Evolutionary conservation across 108 stramenopile species (phyloP), one percentile per base, ranked within the genome.

Genomic region (Skeletonema menzelii): DNA sequence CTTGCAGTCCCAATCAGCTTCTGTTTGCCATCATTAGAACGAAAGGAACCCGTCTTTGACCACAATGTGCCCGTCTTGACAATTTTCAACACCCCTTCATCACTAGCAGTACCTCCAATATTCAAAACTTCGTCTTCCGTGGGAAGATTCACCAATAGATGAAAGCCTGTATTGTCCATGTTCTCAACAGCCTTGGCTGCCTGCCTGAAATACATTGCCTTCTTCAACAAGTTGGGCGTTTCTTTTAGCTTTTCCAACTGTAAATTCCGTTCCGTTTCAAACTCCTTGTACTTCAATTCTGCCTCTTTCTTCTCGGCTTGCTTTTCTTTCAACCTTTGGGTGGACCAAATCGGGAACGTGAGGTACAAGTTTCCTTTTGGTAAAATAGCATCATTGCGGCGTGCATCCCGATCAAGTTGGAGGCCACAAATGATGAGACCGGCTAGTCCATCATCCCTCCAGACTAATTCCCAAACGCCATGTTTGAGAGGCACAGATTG

Each of bases 301-400:
- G 68, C 63, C 27, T 63, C 27, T 2, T 26, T 14, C 35, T 82
- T 81, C 14, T 64, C 26, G 0, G 27, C 32, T 64, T 77, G 80
- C 15, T 34, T 28, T 17, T 77, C 69, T 49, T 44, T 22, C 2
- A 84, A 67, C 12, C 66, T 76, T 4, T 81, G 61, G 4, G 13
- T 31, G 0, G 80, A 70, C 76, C 78, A 84, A 7, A 84, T 65
- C 0, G 79, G 76, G 27, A 81, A 79, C 4, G 75, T 72, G 14
- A 77, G 56, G 42, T 80, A 84, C 22, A 80, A 28, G 17, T 65
- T 26, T 10, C 83, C 83, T 20, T 67, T 63, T 38, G 74, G 67
- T 7, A 80, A 47, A 26, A 65, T 30, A 10, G 49, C 60, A 12
- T 75, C 75, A 67, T 79, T 79, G 20, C 84, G 80, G 8, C 22